phyloP scores from a whole-genome alignment of 2,329 filamentous ascomycete genomes.

The Sporothrix humicola region DNA sequence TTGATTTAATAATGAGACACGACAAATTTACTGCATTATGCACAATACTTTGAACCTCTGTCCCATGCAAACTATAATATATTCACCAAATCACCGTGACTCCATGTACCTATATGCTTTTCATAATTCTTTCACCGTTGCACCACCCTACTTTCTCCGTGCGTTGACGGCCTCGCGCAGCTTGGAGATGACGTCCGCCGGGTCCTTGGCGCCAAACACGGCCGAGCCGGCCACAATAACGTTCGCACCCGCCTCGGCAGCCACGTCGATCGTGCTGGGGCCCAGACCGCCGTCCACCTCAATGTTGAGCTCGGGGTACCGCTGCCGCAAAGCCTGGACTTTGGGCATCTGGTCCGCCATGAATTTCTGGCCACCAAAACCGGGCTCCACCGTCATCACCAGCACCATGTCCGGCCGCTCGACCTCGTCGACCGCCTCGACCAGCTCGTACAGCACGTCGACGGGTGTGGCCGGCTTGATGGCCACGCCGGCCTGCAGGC shows the following conservation, averaged over 20 bases:
- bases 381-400: conserved; percentile 97
- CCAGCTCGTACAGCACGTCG: conserved; percentile 88
- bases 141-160: conserved; percentile 47
- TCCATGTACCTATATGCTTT: background rate
- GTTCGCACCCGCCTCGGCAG: conserved; percentile 93
- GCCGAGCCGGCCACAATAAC: conserved; percentile 97
- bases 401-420: conserved; percentile 98
- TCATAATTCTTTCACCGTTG: conserved; percentile 39
- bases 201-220: conserved; percentile 91
- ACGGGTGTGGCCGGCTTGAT: conserved; percentile 93
- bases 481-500: conserved; percentile 89
- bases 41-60: background rate
- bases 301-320: conserved; percentile 92
- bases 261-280: conserved; percentile 87
- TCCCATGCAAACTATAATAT: background rate
- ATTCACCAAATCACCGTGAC: background rate
- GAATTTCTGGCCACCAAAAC: conserved; percentile 98
- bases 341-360: conserved; percentile 96
- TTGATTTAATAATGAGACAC: conserved; percentile 27
- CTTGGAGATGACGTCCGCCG: conserved; percentile 81
- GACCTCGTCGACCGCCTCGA: conserved; percentile 72
- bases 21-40: background rate
- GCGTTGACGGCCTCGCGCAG: conserved; percentile 80
- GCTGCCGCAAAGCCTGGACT: conserved; percentile 79
- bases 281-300: conserved; percentile 93